Conservation (phyloP, 352 stramenopile species). For the Thalassiosira mediterranea region DNA sequence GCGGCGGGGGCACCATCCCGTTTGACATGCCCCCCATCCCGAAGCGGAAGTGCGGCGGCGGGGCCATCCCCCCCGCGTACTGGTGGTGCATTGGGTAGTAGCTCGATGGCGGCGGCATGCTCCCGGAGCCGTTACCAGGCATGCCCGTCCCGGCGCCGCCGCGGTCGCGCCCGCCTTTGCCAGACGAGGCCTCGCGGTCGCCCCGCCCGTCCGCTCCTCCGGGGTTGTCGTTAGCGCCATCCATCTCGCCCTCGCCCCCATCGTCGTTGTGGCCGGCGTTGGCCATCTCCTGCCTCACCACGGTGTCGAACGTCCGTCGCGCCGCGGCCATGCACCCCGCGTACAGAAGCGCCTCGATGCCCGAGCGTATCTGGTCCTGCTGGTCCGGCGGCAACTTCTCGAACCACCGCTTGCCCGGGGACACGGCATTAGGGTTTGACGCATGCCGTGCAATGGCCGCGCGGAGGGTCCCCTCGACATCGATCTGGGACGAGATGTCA, state of each 20-base stretch:
- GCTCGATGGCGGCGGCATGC: too few relatives aligned
- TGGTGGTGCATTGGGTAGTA: too few relatives aligned
- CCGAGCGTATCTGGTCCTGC: conserved; percentile 52
- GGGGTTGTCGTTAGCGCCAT: neutral
- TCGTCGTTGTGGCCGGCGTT: conserved; percentile 3
- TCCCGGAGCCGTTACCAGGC: too few relatives aligned
- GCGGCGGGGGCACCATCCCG: neutral
- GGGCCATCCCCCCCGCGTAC: neutral
- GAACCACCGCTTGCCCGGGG: conserved; percentile 50
- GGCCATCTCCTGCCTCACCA: conserved; percentile 56
- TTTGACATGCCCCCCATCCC: neutral
- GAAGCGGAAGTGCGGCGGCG: neutral
- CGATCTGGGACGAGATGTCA: conserved; percentile 40
- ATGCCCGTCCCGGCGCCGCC: too few relatives aligned
- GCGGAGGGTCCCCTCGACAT: conserved; percentile 43
- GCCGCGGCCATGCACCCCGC: conserved; percentile 68
- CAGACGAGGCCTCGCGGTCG: conserved; percentile 1
- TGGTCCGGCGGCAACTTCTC: conserved; percentile 36
- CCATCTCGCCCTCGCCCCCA: conserved; percentile 22
- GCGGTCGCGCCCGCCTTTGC: conserved; percentile 3
- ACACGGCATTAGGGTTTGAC: conserved; percentile 9
- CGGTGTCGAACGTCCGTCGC: conserved; percentile 57
- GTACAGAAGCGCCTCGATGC: conserved; percentile 65
- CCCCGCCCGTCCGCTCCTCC: neutral
- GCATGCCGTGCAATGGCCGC: conserved; percentile 31